Conservation (phyloP, 176 grass and related monocot species). For the Eremochloa ophiuroides region DNA sequence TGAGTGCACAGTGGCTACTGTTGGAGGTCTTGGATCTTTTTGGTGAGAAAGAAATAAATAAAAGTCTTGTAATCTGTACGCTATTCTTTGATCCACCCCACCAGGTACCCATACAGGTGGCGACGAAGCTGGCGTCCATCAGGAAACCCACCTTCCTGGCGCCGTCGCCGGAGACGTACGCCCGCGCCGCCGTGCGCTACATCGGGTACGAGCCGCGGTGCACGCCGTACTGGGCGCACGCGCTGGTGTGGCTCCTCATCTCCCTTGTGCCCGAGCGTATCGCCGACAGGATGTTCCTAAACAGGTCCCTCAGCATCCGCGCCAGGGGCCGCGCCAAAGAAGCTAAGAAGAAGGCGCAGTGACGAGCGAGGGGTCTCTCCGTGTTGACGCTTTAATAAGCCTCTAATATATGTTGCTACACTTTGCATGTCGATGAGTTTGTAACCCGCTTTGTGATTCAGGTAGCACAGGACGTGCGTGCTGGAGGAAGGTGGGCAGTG, state of each 20-base stretch:
- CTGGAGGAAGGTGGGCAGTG: no score
- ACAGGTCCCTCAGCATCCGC: conserved; percentile 33
- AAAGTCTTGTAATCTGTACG: no score
- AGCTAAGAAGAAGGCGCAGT: conserved; percentile 37
- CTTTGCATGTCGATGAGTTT: background rate
- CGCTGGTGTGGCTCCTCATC: conserved; percentile 47
- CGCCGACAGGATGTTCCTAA: conserved; percentile 38
- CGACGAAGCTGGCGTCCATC: conserved; percentile 71
- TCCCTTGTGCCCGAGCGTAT: conserved; percentile 40
- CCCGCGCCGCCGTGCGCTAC: conserved; percentile 43
- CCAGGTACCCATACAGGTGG: conserved; percentile 63
- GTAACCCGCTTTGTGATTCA: no score
- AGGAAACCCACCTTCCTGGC: conserved; percentile 50
- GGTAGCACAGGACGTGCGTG: no score
- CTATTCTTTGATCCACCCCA: background rate
- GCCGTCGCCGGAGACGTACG: conserved; percentile 60
- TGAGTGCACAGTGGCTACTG: no score
- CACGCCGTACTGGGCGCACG: conserved; percentile 73
- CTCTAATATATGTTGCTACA: no score
- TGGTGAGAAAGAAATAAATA: background rate
- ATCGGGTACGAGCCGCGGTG: conserved; percentile 75
- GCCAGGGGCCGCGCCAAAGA: conserved; percentile 43
- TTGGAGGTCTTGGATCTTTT: background rate
- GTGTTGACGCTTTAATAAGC: background rate
- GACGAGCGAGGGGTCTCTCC: background rate